Evolutionary conservation across 78 protist species (phyloP).

Genomic region (Cavenderia fasciculata): DNA sequence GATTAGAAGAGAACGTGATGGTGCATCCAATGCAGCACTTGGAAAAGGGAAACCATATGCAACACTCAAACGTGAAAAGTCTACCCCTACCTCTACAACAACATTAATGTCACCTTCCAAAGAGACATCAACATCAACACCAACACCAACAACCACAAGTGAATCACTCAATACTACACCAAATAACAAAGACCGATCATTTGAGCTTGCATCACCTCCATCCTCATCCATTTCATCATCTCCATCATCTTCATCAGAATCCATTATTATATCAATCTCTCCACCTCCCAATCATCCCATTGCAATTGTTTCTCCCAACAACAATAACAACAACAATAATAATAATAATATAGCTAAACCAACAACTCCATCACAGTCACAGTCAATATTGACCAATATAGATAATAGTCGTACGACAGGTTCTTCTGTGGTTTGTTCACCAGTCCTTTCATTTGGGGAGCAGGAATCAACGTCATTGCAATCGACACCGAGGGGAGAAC

Average conservation of each 20-base stretch:
- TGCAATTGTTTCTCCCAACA: background rate
- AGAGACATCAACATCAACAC: background rate
- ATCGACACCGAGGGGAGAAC: background rate
- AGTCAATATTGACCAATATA: background rate
- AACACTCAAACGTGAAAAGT: no score
- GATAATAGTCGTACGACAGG: background rate
- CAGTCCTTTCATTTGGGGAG: no score
- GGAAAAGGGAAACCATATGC: no score
- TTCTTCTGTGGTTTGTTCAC: no score
- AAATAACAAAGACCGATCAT: background rate
- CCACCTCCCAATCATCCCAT: background rate
- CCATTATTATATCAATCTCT: background rate
- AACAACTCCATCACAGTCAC: background rate
- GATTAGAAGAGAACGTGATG: no score
- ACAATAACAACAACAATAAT: constrained; percentile 8
- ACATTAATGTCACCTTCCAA: background rate
- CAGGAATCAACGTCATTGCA: background rate
- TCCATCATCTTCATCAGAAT: background rate
- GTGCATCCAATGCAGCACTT: no score
- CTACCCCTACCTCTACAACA: background rate
- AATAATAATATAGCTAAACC: constrained; percentile 7
- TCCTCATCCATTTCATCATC: background rate
- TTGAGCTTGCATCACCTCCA: background rate
- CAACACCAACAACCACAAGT: background rate
- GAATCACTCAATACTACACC: background rate